phyloP scores from a whole-genome alignment of 139 green algal species.

The Mesotaenium endlicherianum region DNA sequence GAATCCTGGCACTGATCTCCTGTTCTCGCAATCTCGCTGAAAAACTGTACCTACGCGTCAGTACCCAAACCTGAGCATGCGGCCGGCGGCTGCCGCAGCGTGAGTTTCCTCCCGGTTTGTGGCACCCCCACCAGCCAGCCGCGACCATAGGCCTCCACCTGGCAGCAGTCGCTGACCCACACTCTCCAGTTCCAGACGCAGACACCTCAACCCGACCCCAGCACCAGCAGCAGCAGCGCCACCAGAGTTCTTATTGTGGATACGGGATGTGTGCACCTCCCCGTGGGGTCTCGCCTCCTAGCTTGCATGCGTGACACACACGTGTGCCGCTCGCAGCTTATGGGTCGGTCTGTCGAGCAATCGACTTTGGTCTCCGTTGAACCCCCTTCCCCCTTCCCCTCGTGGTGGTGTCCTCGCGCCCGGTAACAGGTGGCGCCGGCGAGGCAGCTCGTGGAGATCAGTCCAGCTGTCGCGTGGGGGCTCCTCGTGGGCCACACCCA shows the following conservation, averaged over 20 bases:
- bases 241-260: neutral
- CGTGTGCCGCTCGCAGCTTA: neutral
- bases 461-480: neutral
- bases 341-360: neutral
- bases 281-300: neutral
- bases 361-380: too few species aligned
- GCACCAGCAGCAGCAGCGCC: too few species aligned
- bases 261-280: neutral
- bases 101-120: too few species aligned
- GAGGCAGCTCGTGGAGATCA: slow-evolving; percentile 37
- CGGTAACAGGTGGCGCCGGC: slow-evolving; percentile 25
- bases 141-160: too few species aligned
- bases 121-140: too few species aligned
- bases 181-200: neutral
- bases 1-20: too few species aligned
- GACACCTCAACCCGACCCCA: too few species aligned
- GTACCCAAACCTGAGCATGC: too few species aligned
- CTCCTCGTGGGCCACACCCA: slow-evolving; percentile 37
- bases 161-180: neutral
- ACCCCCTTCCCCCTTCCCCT: neutral
- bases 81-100: too few species aligned
- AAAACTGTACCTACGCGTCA: too few species aligned
- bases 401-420: neutral
- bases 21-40: too few species aligned
- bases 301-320: neutral